Evolutionary conservation across 257 asterid species (phyloP), one percentile per base, ranked within the genome.

Genomic region (Forsythia viridissima): DNA sequence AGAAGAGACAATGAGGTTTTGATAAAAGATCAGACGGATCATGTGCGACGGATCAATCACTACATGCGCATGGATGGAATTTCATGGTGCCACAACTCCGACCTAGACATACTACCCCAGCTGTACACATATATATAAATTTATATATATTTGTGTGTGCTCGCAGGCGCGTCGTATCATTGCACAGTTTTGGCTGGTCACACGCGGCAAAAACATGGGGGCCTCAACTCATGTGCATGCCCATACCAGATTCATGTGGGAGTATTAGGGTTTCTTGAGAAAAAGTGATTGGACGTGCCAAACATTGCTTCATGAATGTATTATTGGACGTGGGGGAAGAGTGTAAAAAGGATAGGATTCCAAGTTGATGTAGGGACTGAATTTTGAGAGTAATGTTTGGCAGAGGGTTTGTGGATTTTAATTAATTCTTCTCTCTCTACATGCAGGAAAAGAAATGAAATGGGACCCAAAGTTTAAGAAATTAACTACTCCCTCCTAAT

Each of bases 351-450:
- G 91, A 82, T 88, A 82, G 87, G 78, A 77, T 82, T 85, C 80
- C 88, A 85, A 82, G 78, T 82, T 82, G 88, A 86, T 69, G 88
- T 78, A 70, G 87, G 87, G 87, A 80, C 83, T 79, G 78, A 59
- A 75, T 72, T 70, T 75, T 79, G 83, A 74, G 82, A 83, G 68
- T 72, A 82, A 80, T 76, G 85, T 85, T 91, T 84, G 93, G 93
- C 90, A 73, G 77, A 84, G 78, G 72, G 83, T 84, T 75, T 80
- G 51, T 88, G 88, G 84, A 82, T 81, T 86, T 80, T 63, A 63
- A 63, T 63, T 63, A 24, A 63, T 63, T 63, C 11, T 55, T 86
- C 70, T 71, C 73, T 65, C 51, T 81, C 78, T 71, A 51, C 71
- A 65, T 73, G 81, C 34, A 76, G 63, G 77, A 78, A 76, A 65